Base-by-base conservation (phyloP, 2,329 filamentous ascomycete species). In the Bimuria novae-zelandiae region DNA sequence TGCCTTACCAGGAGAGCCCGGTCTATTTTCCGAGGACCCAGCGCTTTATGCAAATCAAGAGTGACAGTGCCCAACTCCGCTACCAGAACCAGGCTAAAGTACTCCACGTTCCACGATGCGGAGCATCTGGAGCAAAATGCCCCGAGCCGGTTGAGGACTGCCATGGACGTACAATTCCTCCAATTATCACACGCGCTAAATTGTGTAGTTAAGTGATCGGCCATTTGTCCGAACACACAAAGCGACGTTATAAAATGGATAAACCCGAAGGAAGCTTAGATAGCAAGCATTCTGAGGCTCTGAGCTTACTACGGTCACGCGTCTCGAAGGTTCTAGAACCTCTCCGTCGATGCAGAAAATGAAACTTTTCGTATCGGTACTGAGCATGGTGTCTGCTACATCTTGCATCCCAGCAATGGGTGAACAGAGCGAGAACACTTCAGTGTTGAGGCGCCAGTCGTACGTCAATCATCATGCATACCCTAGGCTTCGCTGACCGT, bases 181-280 rank as follows among this genome's bases (percentile, higher is more conserved):
- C 44, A 47, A 47, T 47, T 23, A 47, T 4, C 37, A 22, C 23
- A 29, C 37, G 23, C 44, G 44, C 44, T 37, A 39, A 36, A 17
- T 2, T 22, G 21, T 37, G 23, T n/a, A 25, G 7, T 16, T 37
- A 11, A 4, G 16, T 29, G 44, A 47, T 37, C 22, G 33, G 44
- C 44, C 33, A 21, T 39, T 47, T 39, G 44, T 29, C 44, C 44
- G 44, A 22, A 16, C 19, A 29, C n/a, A n/a, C 32, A 29, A 19
- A n/a, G 23, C 44, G 30, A 8, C 22, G 21, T 12, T 47, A 47
- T 47, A 47, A 47, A 47, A 29, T 47, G 33, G 6, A 46, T 19
- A 17, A 45, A 17, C 23, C 19, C 44, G 10, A 37, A 37, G 33
- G 33, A 14, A 39, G 14, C 16, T 27, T 36, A 16, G 23, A 19